These are phyloP conservation scores for Calocybe indica DNA, from an alignment of 768 basidiomycete species.

Conservation along the genomic window DNA sequence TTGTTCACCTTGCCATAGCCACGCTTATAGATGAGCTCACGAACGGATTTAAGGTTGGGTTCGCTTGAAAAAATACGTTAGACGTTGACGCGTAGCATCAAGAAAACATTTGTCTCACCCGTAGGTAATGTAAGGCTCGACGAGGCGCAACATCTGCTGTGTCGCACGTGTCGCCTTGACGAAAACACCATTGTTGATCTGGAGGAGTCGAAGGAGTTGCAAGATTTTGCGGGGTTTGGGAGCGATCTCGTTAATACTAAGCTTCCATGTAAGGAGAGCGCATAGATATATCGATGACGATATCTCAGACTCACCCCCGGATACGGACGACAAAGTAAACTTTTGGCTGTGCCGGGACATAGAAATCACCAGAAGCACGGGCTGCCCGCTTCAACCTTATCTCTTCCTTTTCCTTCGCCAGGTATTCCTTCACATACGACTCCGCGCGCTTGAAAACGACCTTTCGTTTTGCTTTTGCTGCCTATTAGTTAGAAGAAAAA, in stretches of 20 bases:
- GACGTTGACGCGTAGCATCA: not conserved
- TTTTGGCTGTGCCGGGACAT: conserved; percentile 95
- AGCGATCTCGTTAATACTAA: conserved; percentile 98
- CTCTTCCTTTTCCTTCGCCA: conserved; percentile 90
- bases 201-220: conserved; percentile 95
- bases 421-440: conserved; percentile 96
- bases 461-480: conserved; percentile 86
- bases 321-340: conserved; percentile 98
- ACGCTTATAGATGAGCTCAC: conserved; percentile 98
- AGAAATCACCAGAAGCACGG: conserved; percentile 90
- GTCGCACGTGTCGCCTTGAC: conserved; percentile 96
- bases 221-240: conserved; percentile 99
- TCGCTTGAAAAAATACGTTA: conserved; percentile 45
- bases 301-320: conserved; percentile 65
- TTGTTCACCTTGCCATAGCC: conserved; percentile 98
- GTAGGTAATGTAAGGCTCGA: conserved; percentile 97
- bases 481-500: conserved; percentile 37
- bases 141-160: conserved; percentile 94
- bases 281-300: too few relatives aligned
- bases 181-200: conserved; percentile 99
- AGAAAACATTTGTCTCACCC: conserved; percentile 47
- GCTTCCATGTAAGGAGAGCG: conserved; percentile 3
- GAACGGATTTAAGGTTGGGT: conserved; percentile 94
- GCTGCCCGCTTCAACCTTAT: conserved; percentile 92
- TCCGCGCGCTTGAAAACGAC: conserved; percentile 99